A percentile compares a stretch with the other conserved stretches of the same genome.
phyloP scores from a whole-genome alignment of 345 rosid genomes.

The Gossypium sturtianum region DNA sequence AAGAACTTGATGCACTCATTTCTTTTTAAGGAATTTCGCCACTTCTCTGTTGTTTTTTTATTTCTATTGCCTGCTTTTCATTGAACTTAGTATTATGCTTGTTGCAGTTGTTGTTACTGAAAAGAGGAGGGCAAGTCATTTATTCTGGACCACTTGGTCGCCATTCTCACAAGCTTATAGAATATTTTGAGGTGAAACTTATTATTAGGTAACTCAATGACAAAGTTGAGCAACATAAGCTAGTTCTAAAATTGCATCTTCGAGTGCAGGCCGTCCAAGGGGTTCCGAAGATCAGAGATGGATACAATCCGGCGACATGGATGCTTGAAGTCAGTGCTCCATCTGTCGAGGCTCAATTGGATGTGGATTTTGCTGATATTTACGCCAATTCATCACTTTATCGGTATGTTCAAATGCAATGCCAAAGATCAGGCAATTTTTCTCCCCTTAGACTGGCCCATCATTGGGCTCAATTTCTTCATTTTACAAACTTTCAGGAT shows the following conservation, averaged over 20 bases:
- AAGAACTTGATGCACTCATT: slow-evolving; percentile 42
- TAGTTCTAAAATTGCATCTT: neutral
- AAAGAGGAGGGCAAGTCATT: slow-evolving; percentile 1
- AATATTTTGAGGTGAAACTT: neutral
- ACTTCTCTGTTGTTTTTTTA: neutral
- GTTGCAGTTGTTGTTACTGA: neutral
- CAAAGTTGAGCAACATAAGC: neutral
- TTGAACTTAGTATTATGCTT: neutral
- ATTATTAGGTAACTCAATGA: neutral
- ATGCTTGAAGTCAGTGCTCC: slow-evolving; percentile 56
- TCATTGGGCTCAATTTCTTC: neutral
- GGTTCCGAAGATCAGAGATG: slow-evolving; percentile 47
- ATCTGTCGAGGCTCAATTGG: slow-evolving; percentile 33
- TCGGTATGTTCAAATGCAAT: slow-evolving; percentile 25
- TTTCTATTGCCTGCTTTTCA: neutral
- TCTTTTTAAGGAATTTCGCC: slow-evolving; percentile 54
- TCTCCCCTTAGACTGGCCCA: neutral
- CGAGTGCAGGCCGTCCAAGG: slow-evolving; percentile 34
- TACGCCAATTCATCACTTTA: slow-evolving; percentile 45
- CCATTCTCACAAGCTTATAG: neutral
- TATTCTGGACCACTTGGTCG: neutral
- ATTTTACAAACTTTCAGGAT: slow-evolving; percentile 30
- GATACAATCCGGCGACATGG: slow-evolving; percentile 70
- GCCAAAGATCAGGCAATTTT: neutral
- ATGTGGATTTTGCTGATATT: slow-evolving; percentile 32